Evolutionary conservation across 805 yeast species (phyloP), one percentile per base, ranked within the genome.

Genomic region (Candida coquimbonensis): DNA sequence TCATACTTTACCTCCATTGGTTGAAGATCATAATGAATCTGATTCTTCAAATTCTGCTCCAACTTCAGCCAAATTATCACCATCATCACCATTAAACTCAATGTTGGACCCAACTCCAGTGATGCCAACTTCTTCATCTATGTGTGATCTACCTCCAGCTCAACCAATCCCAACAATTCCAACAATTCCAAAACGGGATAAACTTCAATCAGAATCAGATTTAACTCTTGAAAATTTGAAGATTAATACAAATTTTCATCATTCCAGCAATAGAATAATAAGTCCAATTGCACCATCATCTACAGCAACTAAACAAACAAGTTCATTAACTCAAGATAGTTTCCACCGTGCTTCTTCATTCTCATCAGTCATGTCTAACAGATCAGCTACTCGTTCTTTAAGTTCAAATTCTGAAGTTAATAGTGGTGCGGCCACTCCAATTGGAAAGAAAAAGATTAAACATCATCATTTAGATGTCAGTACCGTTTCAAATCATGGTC

Each of bases 401-500:
- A 38, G 44, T 25, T 37, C 46, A 6, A 39, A 17, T 33, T 29
- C 40, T 17, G 47, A 45, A 3, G 9, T 17, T 9, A 43, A 27
- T 14, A 37, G 42, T 9, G 49, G 52, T 17, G 19, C 29, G 5
- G 38, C 34, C 7, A 47, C 45, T 3, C 38, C 47, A 2, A 19
- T 43, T 11, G 40, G 49, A 31, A 54, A 40, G 29, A 53, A 44
- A 38, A 41, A 36, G 25, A 26, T 45, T 11, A 56, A 43, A 40
- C 63, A 59, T 43, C 54, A 57, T 37, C 63, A 59, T 44, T 40
- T 58, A 45, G 61, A 56, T 36, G 52, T 58, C 29, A 40, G 48
- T 19, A 47, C 43, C 32, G 48, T 53, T 1, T 39, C 39, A 9
- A 47, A 47, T 17, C 53, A 49, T 37, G 49, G 50, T 9, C 8